phyloP scores from a whole-genome alignment of 352 stramenopile genomes.

The Phytophthora ohioensis region DNA sequence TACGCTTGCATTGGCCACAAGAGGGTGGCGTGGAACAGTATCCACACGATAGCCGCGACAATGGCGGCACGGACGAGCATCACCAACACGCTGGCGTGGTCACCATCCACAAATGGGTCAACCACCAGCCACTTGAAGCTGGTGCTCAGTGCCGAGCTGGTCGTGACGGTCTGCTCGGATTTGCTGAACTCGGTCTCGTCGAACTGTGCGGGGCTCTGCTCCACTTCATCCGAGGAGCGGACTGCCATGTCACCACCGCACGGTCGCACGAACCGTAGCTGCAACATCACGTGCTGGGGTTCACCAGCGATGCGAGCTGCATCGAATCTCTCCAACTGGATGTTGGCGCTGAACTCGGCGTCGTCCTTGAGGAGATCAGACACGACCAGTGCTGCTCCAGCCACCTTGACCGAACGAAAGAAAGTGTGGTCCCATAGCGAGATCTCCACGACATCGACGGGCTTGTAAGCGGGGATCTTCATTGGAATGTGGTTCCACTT shows the following conservation, averaged over 20 bases:
- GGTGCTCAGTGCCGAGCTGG: slow-evolving; percentile 11
- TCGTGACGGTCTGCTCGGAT: not conserved
- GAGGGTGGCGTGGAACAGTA: slow-evolving; percentile 40
- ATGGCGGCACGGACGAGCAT: slow-evolving; percentile 53
- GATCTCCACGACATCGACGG: slow-evolving; percentile 57
- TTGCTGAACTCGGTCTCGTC: slow-evolving; percentile 26
- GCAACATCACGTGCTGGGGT: slow-evolving; percentile 49
- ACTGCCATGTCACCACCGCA: slow-evolving; percentile 24
- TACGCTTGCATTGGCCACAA: slow-evolving; percentile 35
- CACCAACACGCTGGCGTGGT: slow-evolving; percentile 37
- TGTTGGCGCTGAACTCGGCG: slow-evolving; percentile 44
- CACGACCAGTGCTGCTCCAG: slow-evolving; percentile 49
- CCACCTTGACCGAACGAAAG: slow-evolving; percentile 70
- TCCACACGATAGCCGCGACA: slow-evolving; percentile 46
- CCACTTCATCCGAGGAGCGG: slow-evolving; percentile 36
- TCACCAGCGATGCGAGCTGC: slow-evolving; percentile 29
- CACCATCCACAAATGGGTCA: slow-evolving; percentile 37
- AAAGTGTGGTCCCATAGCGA: slow-evolving; percentile 74
- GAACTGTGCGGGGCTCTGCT: slow-evolving; percentile 15
- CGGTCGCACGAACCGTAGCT: slow-evolving; percentile 42
- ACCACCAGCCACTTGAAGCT: slow-evolving; percentile 45
- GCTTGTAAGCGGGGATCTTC: slow-evolving; percentile 44
- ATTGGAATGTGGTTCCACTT: slow-evolving; percentile 55
- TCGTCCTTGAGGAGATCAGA: slow-evolving; percentile 56
- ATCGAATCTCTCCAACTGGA: slow-evolving; percentile 64